Evolutionary conservation across 371 early-diverging fungal species (phyloP), one percentile per base, ranked within the genome.

Genomic region (Rhizopus microsporus): DNA sequence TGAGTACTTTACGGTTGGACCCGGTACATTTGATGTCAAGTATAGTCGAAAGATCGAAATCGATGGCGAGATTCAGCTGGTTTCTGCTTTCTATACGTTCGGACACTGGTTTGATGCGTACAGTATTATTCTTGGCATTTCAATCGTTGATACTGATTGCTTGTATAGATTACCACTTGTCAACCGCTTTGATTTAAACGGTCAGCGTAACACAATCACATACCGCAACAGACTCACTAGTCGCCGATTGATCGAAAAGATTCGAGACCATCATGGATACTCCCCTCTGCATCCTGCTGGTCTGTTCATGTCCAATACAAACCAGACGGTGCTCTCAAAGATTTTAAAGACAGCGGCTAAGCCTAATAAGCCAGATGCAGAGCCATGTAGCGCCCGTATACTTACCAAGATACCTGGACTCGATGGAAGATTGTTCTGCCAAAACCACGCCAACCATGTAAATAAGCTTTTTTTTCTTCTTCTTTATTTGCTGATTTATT

Each of bases 71-170:
- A 67, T 81, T 9, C 82, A 85, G 67, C 81, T 81, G 51, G 84
- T 81, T 13, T 85, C 88, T 17, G 62, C 75, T 29, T 73, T 72
- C 4, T 90, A 84, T 54, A 74, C 78, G 2, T 86, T 87, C 57
- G 88, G 86, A 4, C 88, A 89, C 59, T 83, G 87, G 79, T 84
- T 89, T 73, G 90, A 90, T 64, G 81, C 74, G 83, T 86, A 74
- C 61, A 23, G 23, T 23, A 31, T 39, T 35, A 12, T 12, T 17
- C 53, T 9, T 30, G 5, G 30, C 23, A 35, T 17, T 29, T 10
- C 15, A 23, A 23, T 23, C 23, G 23, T 23, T 23, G 23, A 2
- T 23, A 23, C 23, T 23, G 23, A 23, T 23, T 23, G 23, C 30
- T 7, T 48, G 6, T 56, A 23, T 46, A 72, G 86, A 45, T 67